These are phyloP conservation scores for Pleurozium schreberi DNA, from an alignment of 225 moss, liverwort and hornwort genomes.

Conservation along the genomic window DNA sequence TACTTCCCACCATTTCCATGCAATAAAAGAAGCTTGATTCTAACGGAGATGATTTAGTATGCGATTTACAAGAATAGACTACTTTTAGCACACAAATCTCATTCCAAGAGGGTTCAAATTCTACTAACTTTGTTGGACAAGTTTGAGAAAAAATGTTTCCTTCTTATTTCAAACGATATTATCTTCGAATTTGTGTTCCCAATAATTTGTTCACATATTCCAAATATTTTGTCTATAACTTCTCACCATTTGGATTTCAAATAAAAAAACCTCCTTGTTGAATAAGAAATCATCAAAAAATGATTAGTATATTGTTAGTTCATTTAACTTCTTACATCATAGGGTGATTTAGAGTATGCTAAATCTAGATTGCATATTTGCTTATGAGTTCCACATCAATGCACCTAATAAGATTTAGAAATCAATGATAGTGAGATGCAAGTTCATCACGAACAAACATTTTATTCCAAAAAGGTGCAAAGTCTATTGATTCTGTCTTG, in stretches of 20 bases:
- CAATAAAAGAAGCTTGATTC: too few relatives aligned
- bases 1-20: too few relatives aligned
- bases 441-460: neutral
- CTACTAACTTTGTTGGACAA: neutral
- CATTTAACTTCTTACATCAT: neutral
- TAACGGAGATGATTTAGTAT: neutral
- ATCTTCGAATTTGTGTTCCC: neutral
- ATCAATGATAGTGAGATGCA: neutral
- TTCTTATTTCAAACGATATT: neutral
- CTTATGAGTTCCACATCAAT: neutral
- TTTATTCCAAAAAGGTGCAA: neutral
- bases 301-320: neutral
- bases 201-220: neutral
- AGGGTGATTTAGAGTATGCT: neutral
- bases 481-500: neutral
- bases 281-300: neutral
- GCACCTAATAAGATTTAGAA: too few relatives aligned
- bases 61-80: neutral
- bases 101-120: too few relatives aligned
- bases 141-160: neutral
- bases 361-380: neutral
- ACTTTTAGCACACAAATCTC: neutral
- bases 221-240: neutral
- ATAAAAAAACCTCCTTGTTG: neutral
- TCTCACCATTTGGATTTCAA: neutral